A percentile compares a stretch with the other conserved stretches of the same genome.
phyloP scores from a whole-genome alignment of 75 land plant species.

The Pinus taeda region DNA sequence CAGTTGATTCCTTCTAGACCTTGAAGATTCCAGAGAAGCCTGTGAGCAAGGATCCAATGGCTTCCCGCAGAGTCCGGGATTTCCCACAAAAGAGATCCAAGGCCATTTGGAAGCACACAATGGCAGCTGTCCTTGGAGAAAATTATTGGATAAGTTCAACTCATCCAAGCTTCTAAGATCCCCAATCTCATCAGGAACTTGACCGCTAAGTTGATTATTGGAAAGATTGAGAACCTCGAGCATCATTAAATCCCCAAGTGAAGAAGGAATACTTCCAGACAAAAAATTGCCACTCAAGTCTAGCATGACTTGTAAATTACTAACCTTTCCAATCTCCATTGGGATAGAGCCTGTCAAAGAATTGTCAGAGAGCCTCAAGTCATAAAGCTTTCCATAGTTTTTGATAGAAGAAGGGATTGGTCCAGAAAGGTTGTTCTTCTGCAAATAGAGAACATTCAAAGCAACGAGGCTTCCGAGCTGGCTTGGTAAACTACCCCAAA shows the following conservation, averaged over 20 bases:
- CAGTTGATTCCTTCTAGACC: neutral
- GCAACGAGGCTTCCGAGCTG: constrained; percentile 50
- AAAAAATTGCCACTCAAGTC: constrained; percentile 66
- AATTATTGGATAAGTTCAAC: constrained; percentile 64
- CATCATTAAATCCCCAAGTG: constrained; percentile 38
- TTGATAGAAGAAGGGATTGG: constrained; percentile 52
- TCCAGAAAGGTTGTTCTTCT: constrained; percentile 54
- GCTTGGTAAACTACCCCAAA: constrained; percentile 52
- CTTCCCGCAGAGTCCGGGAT: constrained; percentile 55
- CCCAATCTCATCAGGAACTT: constrained; percentile 48
- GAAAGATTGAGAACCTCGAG: constrained; percentile 66
- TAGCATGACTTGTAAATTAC: constrained; percentile 49
- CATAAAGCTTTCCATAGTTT: constrained; percentile 43
- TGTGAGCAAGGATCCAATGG: constrained; percentile 44
- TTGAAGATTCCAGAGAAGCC: neutral
- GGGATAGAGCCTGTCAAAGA: constrained; percentile 57
- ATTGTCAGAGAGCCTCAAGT: constrained; percentile 56
- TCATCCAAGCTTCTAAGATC: constrained; percentile 60
- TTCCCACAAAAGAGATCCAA: constrained; percentile 42
- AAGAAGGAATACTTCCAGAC: constrained; percentile 59
- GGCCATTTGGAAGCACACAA: constrained; percentile 51
- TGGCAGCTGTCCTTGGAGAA: constrained; percentile 47
- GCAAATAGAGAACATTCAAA: constrained; percentile 58
- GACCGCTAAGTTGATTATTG: constrained; percentile 65
- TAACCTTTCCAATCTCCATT: constrained; percentile 47